These are phyloP conservation scores for Strobilomyces dryophilus DNA, from an alignment of 768 basidiomycete species.

Conservation along the genomic window DNA sequence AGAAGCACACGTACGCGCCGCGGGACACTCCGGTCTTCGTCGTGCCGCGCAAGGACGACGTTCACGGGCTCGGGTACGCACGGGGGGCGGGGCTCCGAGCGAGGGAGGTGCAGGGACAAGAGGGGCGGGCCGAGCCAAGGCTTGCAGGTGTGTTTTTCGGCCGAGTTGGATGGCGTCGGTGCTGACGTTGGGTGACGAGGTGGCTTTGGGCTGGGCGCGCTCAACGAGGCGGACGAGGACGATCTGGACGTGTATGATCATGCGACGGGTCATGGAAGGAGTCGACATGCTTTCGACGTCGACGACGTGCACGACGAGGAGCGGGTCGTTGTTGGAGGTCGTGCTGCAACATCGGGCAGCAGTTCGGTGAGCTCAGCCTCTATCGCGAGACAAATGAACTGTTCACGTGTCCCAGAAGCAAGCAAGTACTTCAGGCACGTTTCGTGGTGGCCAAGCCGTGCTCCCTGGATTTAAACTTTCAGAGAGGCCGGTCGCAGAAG, in stretches of 20 bases:
- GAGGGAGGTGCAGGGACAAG: slow-evolving; percentile 40
- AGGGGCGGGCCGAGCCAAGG: slow-evolving; percentile 33
- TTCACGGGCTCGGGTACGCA: slow-evolving; percentile 79
- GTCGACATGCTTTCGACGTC: slow-evolving; percentile 62
- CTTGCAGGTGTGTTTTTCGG: slow-evolving; percentile 46
- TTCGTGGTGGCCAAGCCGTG: slow-evolving; percentile 73
- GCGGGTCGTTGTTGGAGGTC: slow-evolving; percentile 41
- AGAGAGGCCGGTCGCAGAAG: slow-evolving; percentile 62
- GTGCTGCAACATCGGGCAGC: slow-evolving; percentile 8
- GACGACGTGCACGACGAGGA: slow-evolving; percentile 64
- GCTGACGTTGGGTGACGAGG: slow-evolving; percentile 33
- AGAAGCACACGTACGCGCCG: slow-evolving; percentile 83
- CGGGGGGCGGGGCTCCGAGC: slow-evolving; percentile 61
- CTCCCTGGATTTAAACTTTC: slow-evolving; percentile 74
- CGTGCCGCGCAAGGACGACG: slow-evolving; percentile 68
- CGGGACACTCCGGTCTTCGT: slow-evolving; percentile 66
- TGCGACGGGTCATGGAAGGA: slow-evolving; percentile 32
- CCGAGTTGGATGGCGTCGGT: background rate
- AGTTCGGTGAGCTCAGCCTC: slow-evolving; percentile 9
- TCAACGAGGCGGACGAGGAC: slow-evolving; percentile 94
- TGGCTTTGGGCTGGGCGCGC: slow-evolving; percentile 84
- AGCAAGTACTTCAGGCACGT: slow-evolving; percentile 29
- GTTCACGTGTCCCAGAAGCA: slow-evolving; percentile 22
- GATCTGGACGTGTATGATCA: slow-evolving; percentile 82
- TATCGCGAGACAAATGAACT: background rate